Evolutionary conservation across 2,329 filamentous ascomycete genomes (phyloP), one percentile per base, ranked within the genome.

Genomic region (Drechslerella stenobrocha): DNA sequence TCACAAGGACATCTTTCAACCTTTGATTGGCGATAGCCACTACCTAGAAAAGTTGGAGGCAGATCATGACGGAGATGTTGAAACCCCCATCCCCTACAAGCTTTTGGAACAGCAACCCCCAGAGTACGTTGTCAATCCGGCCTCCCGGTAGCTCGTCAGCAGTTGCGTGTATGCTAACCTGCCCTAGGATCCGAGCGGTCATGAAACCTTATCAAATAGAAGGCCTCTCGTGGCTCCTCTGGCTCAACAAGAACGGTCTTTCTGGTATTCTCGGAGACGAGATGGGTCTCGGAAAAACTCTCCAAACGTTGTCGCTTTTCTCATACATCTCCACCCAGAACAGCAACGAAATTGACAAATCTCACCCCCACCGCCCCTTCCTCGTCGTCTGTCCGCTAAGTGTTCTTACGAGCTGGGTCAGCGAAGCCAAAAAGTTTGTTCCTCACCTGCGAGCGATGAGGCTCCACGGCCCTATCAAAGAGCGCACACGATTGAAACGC

Each of bases 271-370:
- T 98, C 15, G 93, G 93, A 2, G 93, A 98, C 75, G 93, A 98
- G 75, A 98, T 98, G 93, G 93, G 89, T 0, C 80, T 92, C 37
- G 93, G 93, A 50, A 98, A 98, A 80, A 98, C 93, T 0, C 96
- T 90, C 72, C 92, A 98, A 74, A 90, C 97, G 67, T 95, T 98
- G 71, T 86, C 90, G 89, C 97, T 74, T 11, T 87, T 96, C 73
- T 80, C 98, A 22, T 85, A 88, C 9, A 79, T 73, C 1, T 82
- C 82, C 0, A 79, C 56, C 71, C 75, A 1, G 80, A 82, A 71
- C 74, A 77, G 2, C 6, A 42, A 74, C 74, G 35, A 80, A 78
- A 70, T 82, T 79, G 15, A 84, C 90, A 74, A 83, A 83, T 34
- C 84, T 77, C 70, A 81, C 78, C 75, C 84, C 73, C 80, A 90